A percentile compares a stretch with the other conserved stretches of the same genome.
Evolutionary conservation across 805 yeast species (phyloP).

Genomic region (Ogataea kodamae): DNA sequence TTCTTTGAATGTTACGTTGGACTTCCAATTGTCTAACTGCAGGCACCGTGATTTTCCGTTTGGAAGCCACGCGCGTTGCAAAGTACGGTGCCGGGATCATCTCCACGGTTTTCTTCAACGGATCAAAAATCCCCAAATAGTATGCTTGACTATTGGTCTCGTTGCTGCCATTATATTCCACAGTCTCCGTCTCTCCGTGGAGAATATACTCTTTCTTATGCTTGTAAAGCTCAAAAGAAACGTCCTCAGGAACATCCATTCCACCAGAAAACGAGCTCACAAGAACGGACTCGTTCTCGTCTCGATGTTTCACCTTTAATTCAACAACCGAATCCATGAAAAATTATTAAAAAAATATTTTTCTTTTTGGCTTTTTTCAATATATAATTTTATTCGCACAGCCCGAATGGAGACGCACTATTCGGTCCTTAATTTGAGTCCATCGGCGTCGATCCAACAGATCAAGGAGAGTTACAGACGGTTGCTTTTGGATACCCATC

Average conservation of each 20-base stretch:
- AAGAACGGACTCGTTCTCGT: constrained; percentile 44
- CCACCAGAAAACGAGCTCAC: constrained; percentile 83
- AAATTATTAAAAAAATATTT: constrained; percentile 4
- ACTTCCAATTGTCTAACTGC: constrained; percentile 51
- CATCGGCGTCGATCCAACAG: constrained; percentile 35
- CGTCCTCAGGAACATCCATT: constrained; percentile 52
- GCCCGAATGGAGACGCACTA: constrained; percentile 40
- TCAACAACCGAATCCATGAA: constrained; percentile 30
- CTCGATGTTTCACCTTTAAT: constrained; percentile 25
- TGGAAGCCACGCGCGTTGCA: constrained; percentile 60
- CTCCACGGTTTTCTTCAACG: constrained; percentile 58
- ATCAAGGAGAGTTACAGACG: constrained; percentile 63
- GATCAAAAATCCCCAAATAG: constrained; percentile 76
- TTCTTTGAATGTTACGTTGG: constrained; percentile 59
- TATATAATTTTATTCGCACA: constrained; percentile 13
- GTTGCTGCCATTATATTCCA: constrained; percentile 66
- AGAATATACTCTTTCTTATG: constrained; percentile 46
- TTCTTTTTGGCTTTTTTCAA: constrained; percentile 9
- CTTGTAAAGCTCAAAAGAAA: constrained; percentile 61
- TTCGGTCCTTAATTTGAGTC: constrained; percentile 51
- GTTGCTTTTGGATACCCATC: constrained; percentile 64
- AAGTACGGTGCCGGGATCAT: constrained; percentile 60
- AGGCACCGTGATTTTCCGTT: constrained; percentile 59
- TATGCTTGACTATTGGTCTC: constrained; percentile 47
- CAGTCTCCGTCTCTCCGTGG: constrained; percentile 74